Evolutionary conservation across 495 filamentous ascomycete genomes (phyloP), one percentile per base, ranked within the genome.

Genomic region (Chaetomium cochliodes): DNA sequence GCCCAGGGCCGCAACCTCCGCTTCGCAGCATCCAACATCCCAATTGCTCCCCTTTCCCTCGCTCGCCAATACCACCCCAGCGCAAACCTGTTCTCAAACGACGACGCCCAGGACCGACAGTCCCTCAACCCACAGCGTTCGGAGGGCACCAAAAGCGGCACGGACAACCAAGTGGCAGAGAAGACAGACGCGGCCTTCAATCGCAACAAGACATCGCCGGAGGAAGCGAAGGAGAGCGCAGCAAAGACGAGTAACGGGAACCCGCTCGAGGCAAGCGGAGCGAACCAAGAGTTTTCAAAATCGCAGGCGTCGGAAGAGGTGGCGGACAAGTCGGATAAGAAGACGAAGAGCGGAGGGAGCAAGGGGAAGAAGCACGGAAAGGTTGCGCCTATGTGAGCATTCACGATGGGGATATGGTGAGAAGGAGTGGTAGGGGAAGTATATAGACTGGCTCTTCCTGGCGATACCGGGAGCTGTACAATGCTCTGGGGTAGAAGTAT

Each of bases 91-190:
- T 11, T 30, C 2, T 68, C 76, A 8, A 76, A 74, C 67, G 79
- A 79, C 52, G 74, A 79, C 42, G 67, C 74, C 60, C 72, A 75
- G 67, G 78, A 81, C 69, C 78, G 80, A 39, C 67, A 78, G 37
- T 72, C 73, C 5, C 63, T 82, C 51, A 78, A 77, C 53, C 79
- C 79, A 20, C 68, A 72, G 16, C 25, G 67, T 26, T 68, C 71
- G 18, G 78, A 82, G 47, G 65, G 70, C 62, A 77, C 79, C 2
- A 60, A 65, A 65, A 74, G 71, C 69, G 79, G 71, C 4, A 70
- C 69, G 0, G 78, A 79, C 67, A 70, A 73, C 53, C 76, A 78
- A 23, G 69, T 74, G 3, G 74, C 78, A 12, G 50, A 67, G 30
- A 70, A 79, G 60, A 69, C 77, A 22, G 73, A 78, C 51, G 74